phyloP scores from a whole-genome alignment of 1,284 basidiomycete species.

The Peniophora sp. region DNA sequence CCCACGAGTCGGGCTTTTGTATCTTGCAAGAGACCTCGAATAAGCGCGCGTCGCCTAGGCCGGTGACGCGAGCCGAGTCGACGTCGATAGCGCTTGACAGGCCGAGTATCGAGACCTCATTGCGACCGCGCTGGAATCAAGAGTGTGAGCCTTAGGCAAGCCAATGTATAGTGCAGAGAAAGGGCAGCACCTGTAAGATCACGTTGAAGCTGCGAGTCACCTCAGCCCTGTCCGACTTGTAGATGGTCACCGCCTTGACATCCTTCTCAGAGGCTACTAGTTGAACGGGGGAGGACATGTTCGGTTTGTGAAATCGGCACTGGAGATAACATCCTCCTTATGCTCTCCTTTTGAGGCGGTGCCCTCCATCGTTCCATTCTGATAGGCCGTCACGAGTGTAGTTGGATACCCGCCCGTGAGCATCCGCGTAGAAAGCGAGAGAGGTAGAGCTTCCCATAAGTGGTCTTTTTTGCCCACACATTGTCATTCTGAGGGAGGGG shows the following conservation, averaged over 20 bases:
- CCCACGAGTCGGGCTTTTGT: slow-evolving; percentile 9
- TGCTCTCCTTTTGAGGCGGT: too few relatives aligned
- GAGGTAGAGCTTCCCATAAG: too few relatives aligned
- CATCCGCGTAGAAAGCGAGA: too few relatives aligned
- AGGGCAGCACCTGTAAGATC: slow-evolving; percentile 24
- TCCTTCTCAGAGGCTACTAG: slow-evolving; percentile 20
- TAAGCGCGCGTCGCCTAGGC: slow-evolving; percentile 35
- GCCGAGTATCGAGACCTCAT: slow-evolving; percentile 36
- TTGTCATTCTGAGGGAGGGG: too few relatives aligned
- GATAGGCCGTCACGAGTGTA: too few relatives aligned
- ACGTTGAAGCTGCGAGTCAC: slow-evolving; percentile 23
- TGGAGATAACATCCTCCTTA: too few relatives aligned
- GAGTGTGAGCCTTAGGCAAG: background rate
- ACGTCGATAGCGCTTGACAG: slow-evolving; percentile 40
- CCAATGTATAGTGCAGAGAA: background rate
- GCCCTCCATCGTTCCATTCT: too few relatives aligned
- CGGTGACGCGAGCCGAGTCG: slow-evolving; percentile 41
- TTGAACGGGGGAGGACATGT: slow-evolving; percentile 6
- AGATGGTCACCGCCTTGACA: slow-evolving; percentile 29
- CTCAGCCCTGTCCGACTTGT: slow-evolving; percentile 27
- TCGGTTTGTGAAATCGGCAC: too few relatives aligned
- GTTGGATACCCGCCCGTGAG: too few relatives aligned
- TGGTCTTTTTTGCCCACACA: too few relatives aligned
- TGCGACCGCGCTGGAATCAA: slow-evolving; percentile 26
- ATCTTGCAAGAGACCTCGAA: slow-evolving; percentile 40